A percentile compares a stretch with the other conserved stretches of the same genome.
These are phyloP conservation scores for Centaurea solstitialis DNA, from an alignment of 129 eudicot species.

Conservation along the genomic window DNA sequence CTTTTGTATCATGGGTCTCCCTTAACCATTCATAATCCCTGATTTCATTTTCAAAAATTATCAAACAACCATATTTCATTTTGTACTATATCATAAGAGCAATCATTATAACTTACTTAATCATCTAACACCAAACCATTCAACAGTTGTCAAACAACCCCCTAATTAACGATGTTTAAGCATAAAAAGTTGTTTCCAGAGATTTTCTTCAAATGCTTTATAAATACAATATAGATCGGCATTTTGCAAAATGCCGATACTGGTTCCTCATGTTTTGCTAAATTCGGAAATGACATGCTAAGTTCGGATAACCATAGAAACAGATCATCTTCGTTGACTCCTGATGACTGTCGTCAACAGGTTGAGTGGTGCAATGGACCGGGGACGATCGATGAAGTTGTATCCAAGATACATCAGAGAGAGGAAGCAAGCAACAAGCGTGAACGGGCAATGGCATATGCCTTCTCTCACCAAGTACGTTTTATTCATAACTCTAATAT, in stretches of 20 bases:
- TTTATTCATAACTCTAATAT: not conserved
- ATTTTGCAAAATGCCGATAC: not conserved
- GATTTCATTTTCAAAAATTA: too few species aligned
- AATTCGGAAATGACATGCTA: not conserved
- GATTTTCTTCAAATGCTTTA: too few species aligned
- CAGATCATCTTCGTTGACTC: not conserved
- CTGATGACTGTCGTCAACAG: constrained; percentile 23
- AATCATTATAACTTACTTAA: too few species aligned
- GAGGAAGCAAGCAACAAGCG: constrained; percentile 54
- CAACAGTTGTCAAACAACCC: too few species aligned
- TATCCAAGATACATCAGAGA: constrained; percentile 44
- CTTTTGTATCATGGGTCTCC: too few species aligned
- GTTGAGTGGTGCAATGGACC: constrained; percentile 60
- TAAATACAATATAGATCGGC: too few species aligned
- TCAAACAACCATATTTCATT: too few species aligned
- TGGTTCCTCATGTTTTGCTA: constrained; percentile 5
- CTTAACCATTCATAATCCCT: too few species aligned
- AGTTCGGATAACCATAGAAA: not conserved
- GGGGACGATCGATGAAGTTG: constrained; percentile 46
- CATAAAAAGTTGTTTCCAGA: too few species aligned
- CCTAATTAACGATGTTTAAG: too few species aligned
- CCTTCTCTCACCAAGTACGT: constrained; percentile 63
- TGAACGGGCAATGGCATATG: constrained; percentile 62
- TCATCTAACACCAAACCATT: too few species aligned
- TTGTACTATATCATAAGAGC: too few species aligned